Conservation (phyloP, 352 stramenopile genomes). For the Globisporangium mamillatum region DNA sequence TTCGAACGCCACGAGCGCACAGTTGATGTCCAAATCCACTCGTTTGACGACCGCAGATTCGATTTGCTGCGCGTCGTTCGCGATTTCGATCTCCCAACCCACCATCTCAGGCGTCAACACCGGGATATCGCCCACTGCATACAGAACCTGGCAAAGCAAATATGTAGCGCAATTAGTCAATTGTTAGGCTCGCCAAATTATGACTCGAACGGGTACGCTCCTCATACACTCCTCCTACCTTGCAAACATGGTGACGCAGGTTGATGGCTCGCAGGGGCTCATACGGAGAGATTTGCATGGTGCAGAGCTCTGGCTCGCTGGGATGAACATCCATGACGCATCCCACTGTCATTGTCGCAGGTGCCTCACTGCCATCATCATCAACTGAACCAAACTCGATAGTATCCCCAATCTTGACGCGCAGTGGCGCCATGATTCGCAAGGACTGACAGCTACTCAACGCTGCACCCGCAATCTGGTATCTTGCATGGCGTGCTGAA, state of each 20-base stretch:
- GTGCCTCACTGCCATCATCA: background rate
- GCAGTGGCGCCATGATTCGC: background rate
- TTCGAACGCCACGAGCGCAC: constrained; percentile 42
- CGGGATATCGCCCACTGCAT: constrained; percentile 33
- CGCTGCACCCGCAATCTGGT: background rate
- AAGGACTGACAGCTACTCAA: background rate
- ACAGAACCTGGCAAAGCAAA: constrained; percentile 32
- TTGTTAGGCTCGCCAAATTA: background rate
- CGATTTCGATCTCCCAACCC: constrained; percentile 45
- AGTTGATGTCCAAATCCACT: constrained; percentile 53
- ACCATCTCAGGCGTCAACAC: constrained; percentile 33
- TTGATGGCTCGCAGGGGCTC: constrained; percentile 40
- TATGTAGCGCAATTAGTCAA: background rate
- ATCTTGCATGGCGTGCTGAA: background rate
- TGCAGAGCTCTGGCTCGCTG: constrained; percentile 20
- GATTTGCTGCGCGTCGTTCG: constrained; percentile 19
- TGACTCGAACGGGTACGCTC: background rate
- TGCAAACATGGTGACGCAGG: constrained; percentile 27
- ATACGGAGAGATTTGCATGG: constrained; percentile 39
- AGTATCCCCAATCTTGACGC: constrained; percentile 42
- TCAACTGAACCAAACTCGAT: constrained; percentile 35
- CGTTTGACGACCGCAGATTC: constrained; percentile 41
- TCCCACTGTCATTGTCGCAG: constrained; percentile 15
- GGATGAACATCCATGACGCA: constrained; percentile 36
- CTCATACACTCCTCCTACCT: constrained; percentile 22